Base-by-base conservation (phyloP, 2,329 filamentous ascomycete genomes). In the Aspergillus puulaauensis region DNA sequence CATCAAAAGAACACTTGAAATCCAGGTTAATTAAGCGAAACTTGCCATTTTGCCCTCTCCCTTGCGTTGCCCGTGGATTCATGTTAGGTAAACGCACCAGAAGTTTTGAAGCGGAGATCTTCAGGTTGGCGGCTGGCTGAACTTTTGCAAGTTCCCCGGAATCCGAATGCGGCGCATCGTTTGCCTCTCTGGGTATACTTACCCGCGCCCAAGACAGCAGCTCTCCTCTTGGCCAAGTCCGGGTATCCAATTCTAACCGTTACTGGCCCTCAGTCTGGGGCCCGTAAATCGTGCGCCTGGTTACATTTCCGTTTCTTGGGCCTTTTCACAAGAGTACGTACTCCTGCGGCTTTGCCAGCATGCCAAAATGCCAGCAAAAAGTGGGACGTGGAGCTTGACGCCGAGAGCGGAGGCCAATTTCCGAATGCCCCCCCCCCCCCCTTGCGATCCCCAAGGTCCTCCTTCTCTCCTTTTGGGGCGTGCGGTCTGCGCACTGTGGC, bases 331-430 rank as follows among this genome's bases (percentile, higher is more conserved):
- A 6, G 27, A 31, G 27, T 11, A 31, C 27, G 27, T 31, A 31
- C 27, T 11, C 8, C 8, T 31, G 27, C 27, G 27, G 11, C 27
- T 31, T 31, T 31, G 27, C 24, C 40, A 52, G 49, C 49, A 52
- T 44, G 17, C 49, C 49, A 44, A 44, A 48, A 21, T 31, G 27
- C 31, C 24, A 49, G 49, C 35, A 31, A 31, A 8, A 46, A 50
- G 23, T 39, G 55, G 49, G 41, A 43, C 41, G 60, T 60, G 58
- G 63, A 61, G 27, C 27, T 31, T 56, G 50, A 48, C 44, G 54
- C 59, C 27, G 53, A 56, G 59, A 57, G 63, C 58, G 60, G 63
- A 64, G 58, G 56, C 57, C 57, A 60, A 60, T 63, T 59, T 60
- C 63, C 59, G 56, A 58, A 27, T n/a, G 8, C n/a, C n/a, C n/a